These are phyloP conservation scores for Tolypocladium amazonense DNA, from an alignment of 2,329 filamentous ascomycete species.

Conservation along the genomic window DNA sequence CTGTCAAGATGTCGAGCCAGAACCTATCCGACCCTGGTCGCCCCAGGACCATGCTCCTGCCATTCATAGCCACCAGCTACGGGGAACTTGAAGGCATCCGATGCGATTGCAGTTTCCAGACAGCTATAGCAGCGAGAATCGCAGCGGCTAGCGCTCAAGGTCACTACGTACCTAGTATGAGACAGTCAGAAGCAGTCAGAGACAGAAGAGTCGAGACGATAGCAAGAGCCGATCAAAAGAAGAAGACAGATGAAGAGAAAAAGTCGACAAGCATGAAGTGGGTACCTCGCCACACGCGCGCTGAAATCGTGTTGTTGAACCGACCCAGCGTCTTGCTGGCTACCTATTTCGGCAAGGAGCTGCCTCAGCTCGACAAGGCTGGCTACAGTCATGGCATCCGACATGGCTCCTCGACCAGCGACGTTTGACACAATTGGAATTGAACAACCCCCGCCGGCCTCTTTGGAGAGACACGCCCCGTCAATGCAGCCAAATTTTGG, in stretches of 20 bases:
- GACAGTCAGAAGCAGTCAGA: conserved; percentile 19
- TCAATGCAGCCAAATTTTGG: not conserved
- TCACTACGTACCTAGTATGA: conserved; percentile 58
- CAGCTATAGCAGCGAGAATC: conserved; percentile 41
- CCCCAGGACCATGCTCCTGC: conserved; percentile 20
- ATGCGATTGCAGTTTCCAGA: conserved; percentile 28
- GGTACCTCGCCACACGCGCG: conserved; percentile 22
- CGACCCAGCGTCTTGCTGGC: not conserved
- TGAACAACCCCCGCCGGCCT: not conserved
- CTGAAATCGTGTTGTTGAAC: conserved; percentile 26
- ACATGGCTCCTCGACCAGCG: not conserved
- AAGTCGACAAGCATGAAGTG: conserved; percentile 35
- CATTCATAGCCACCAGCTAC: conserved; percentile 36
- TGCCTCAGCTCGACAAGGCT: not conserved
- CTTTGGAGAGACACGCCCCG: not conserved
- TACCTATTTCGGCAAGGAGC: not conserved
- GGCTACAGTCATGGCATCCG: not conserved
- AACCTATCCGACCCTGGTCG: conserved; percentile 19
- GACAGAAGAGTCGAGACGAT: conserved; percentile 48
- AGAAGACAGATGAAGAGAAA: conserved; percentile 15
- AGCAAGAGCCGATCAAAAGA: conserved; percentile 46
- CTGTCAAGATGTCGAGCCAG: conserved; percentile 18
- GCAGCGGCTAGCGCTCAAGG: conserved; percentile 50
- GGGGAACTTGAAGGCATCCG: conserved; percentile 32
- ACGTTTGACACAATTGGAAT: not conserved